Conservation (phyloP, 768 basidiomycete species). For the Brasilioporus rufonigricans region DNA sequence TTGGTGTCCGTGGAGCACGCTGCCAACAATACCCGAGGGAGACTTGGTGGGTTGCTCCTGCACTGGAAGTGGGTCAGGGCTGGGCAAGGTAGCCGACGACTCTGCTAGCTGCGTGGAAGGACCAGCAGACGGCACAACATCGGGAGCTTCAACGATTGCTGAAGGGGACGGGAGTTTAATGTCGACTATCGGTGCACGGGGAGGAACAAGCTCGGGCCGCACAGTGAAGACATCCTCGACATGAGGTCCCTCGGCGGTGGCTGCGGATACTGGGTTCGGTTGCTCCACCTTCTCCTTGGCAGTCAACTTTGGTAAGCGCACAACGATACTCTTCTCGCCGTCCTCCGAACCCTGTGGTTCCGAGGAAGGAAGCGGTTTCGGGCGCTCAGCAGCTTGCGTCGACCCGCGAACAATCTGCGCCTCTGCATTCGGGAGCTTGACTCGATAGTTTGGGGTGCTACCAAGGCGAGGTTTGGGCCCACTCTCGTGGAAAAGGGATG, state of each 20-base stretch:
- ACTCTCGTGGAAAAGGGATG: conserved; percentile 65
- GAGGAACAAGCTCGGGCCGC: conserved; percentile 44
- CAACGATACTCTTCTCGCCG: conserved; percentile 46
- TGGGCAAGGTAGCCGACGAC: conserved; percentile 7
- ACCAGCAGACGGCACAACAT: conserved; percentile 2
- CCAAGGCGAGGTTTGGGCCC: conserved; percentile 57
- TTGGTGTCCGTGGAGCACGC: conserved; percentile 28
- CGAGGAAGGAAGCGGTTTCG: conserved; percentile 18
- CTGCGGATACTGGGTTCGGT: conserved; percentile 11
- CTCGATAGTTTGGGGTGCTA: conserved; percentile 51
- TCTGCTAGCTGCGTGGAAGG: conserved; percentile 11
- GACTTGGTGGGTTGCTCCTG: conserved; percentile 15
- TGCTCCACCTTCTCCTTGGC: conserved; percentile 35
- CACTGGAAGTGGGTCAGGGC: conserved; percentile 5
- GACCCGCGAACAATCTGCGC: conserved; percentile 44
- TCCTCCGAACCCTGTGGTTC: conserved; percentile 36
- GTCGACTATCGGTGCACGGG: conserved; percentile 24
- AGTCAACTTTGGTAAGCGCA: conserved; percentile 50
- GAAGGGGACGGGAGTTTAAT: conserved; percentile 32
- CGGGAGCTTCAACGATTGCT: not conserved
- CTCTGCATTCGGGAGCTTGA: conserved; percentile 58
- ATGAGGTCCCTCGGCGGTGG: conserved; percentile 36
- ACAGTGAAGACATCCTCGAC: conserved; percentile 60
- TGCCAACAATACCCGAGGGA: conserved; percentile 8
- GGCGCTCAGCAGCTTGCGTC: conserved; percentile 1